Percentiles rank a stretch among this genome's conserved stretches.
phyloP scores from a whole-genome alignment of 768 basidiomycete species.

The Hydnum rufescens region DNA sequence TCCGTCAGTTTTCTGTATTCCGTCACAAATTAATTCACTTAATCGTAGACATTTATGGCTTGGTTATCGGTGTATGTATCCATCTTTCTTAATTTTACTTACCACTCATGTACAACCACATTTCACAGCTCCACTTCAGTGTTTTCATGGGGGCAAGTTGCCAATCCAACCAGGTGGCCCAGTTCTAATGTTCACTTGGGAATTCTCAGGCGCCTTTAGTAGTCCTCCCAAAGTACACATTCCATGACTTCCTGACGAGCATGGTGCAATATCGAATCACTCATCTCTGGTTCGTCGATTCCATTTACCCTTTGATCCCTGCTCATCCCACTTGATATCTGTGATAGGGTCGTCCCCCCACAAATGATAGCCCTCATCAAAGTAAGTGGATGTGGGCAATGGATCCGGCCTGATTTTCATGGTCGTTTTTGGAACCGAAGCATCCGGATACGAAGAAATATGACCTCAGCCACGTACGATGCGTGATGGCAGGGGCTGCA shows the following conservation, averaged over 20 bases:
- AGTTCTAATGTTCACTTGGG: not conserved
- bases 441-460: constrained; percentile 33
- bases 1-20: too few species aligned
- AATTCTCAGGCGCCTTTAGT: constrained; percentile 19
- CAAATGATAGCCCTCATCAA: constrained; percentile 40
- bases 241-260: constrained; percentile 39
- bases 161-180: not conserved
- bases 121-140: constrained; percentile 10
- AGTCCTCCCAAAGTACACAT: constrained; percentile 42
- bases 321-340: not conserved
- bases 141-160: constrained; percentile 14
- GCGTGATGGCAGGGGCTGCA: constrained; percentile 37
- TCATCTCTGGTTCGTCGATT: constrained; percentile 19
- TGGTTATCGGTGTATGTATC: not conserved
- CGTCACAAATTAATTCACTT: not conserved
- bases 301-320: not conserved
- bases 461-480: constrained; percentile 27
- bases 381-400: constrained; percentile 18
- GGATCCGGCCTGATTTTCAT: not conserved
- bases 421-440: too few species aligned
- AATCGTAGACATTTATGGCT: not conserved
- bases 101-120: not conserved
- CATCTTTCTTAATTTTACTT: not conserved
- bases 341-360: constrained; percentile 33
- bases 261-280: constrained; percentile 37